Base-by-base conservation (phyloP, 768 basidiomycete genomes). In the Pleurotus eryngii region DNA sequence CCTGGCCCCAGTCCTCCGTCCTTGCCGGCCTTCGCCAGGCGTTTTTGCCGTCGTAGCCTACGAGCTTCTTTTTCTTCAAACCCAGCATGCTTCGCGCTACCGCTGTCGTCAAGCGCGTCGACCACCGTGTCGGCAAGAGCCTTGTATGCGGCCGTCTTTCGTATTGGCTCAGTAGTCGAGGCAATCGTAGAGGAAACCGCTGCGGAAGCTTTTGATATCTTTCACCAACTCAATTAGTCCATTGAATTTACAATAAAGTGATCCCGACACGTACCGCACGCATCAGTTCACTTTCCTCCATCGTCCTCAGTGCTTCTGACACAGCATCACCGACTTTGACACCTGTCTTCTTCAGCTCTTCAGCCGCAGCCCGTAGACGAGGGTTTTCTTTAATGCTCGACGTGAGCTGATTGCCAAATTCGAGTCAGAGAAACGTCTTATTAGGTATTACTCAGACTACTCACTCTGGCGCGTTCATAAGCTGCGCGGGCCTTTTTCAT, bases 351-450 rank as follows among this genome's bases (percentile, higher is more conserved):
- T 82, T 87, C 57, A 99, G 81, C 65, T 97, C 95, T 66, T 95
- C 93, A 1, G 95, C 95, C 0, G 96, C 96, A 4, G 92, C 92
- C 54, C 92, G 84, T 55, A 99, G 76, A 56, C 85, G 79, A 9
- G 96, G 96, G 66, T 99, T 99, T 71, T 97, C 92, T 76, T 96
- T 92, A 57, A 99, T 96, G 63, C 93, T 93, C 4, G 93, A 90
- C 5, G 89, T 88, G 61, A 98, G 75, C 95, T 97, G 67, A 43
- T 15, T 26, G 18, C 18, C 37, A 35, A 35, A 35, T 35, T 35
- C 30, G 30, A 11, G 30, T 35, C 30, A 35, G 30, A 35, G 30
- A 35, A 9, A 3, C 30, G 11, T 35, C 30, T 8, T 9, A 9
- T 35, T 0, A n/a, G 7, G 9, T 35, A 35, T 35, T 35, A 9